Conservation (phyloP, 805 yeast genomes). For the Saccharomycopsis guyanensis region DNA sequence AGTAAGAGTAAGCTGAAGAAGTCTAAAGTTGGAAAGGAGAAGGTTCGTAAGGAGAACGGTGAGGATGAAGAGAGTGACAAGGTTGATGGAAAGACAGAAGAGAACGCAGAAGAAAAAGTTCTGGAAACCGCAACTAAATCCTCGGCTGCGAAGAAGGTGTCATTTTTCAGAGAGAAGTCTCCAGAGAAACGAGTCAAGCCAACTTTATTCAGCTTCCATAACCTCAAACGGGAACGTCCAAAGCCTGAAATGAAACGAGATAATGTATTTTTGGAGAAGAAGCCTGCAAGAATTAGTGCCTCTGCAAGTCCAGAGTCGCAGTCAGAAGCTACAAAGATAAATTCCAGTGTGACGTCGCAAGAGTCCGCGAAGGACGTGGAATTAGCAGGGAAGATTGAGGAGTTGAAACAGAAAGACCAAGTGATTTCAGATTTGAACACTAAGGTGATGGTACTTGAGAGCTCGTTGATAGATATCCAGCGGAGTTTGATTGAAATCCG, state of each 20-base stretch:
- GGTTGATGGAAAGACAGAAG: not conserved
- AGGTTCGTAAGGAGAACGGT: not conserved
- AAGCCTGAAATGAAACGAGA: not conserved
- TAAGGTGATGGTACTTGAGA: conserved; percentile 14
- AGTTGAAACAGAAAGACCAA: conserved; percentile 11
- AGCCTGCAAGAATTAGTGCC: not conserved
- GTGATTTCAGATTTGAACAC: conserved; percentile 12
- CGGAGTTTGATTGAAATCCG: conserved; percentile 12
- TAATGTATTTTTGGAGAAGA: not conserved
- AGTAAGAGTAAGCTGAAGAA: not conserved
- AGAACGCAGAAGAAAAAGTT: not conserved
- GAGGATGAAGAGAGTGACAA: not conserved
- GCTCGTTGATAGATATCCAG: conserved; percentile 9
- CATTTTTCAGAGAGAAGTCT: not conserved
- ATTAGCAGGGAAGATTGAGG: conserved; percentile 1
- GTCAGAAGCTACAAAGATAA: not conserved
- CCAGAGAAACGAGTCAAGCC: not conserved
- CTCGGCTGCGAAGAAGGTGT: not conserved
- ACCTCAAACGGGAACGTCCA: not conserved
- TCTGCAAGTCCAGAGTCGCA: not conserved
- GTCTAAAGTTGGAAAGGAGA: not conserved
- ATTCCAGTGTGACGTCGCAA: not conserved
- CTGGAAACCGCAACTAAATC: not conserved
- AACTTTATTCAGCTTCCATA: not conserved
- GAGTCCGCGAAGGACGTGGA: conserved; percentile 1